These are phyloP conservation scores for Ascodesmis nigricans DNA, from an alignment of 495 filamentous ascomycete species.

Conservation along the genomic window DNA sequence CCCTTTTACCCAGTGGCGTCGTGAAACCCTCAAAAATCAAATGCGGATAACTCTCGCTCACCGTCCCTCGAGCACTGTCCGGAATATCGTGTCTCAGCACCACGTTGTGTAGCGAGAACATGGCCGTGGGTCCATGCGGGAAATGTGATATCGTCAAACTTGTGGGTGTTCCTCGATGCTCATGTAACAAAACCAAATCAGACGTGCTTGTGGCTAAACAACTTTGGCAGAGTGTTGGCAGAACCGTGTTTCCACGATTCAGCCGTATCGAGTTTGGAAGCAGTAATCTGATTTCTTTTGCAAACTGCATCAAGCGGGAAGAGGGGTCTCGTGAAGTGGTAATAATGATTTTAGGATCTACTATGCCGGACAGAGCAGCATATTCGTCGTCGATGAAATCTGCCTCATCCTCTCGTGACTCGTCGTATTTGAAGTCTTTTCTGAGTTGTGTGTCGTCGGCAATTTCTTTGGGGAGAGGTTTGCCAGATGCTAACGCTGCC, in stretches of 20 bases:
- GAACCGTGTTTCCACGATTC: slow-evolving; percentile 74
- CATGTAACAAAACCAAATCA: slow-evolving; percentile 75
- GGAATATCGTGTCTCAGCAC: slow-evolving; percentile 87
- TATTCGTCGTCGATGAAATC: slow-evolving; percentile 93
- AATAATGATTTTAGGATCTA: slow-evolving; percentile 73
- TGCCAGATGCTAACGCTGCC: slow-evolving; percentile 54
- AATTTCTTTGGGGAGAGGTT: slow-evolving; percentile 61
- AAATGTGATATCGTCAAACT: slow-evolving; percentile 77
- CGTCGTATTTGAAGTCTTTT: slow-evolving; percentile 84
- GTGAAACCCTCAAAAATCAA: slow-evolving; percentile 89
- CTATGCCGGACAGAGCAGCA: slow-evolving; percentile 56
- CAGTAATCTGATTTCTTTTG: slow-evolving; percentile 85
- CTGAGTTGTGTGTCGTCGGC: slow-evolving; percentile 73
- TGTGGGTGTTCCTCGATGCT: slow-evolving; percentile 83
- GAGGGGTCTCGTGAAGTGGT: slow-evolving; percentile 80
- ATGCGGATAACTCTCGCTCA: slow-evolving; percentile 84
- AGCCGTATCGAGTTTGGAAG: slow-evolving; percentile 77
- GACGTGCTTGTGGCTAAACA: slow-evolving; percentile 56
- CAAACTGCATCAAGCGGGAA: slow-evolving; percentile 61
- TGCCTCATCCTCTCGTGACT: slow-evolving; percentile 46
- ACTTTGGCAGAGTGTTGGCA: slow-evolving; percentile 62
- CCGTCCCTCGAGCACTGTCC: slow-evolving; percentile 63
- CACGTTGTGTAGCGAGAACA: slow-evolving; percentile 85
- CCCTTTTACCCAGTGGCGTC: slow-evolving; percentile 55
- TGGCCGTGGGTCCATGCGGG: slow-evolving; percentile 79